Evolutionary conservation across 225 moss, liverwort and hornwort genomes (phyloP).

Genomic region (Physcomitrium patens): DNA sequence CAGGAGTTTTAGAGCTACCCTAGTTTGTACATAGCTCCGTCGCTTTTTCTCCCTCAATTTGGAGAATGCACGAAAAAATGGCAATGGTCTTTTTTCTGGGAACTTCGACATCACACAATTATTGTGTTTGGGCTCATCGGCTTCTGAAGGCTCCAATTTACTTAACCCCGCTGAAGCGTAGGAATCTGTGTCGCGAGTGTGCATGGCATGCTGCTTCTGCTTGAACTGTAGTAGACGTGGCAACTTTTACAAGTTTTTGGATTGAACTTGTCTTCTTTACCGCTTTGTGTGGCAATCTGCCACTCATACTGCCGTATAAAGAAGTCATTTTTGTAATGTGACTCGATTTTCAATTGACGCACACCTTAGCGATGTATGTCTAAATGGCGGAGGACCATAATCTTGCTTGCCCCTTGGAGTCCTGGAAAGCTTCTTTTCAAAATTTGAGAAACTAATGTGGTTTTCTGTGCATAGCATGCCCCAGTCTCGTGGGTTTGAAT

Average conservation of each 20-base stretch:
- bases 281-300: background rate
- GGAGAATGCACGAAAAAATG: slow-evolving; percentile 11
- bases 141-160: background rate
- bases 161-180: background rate
- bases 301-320: background rate
- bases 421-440: no score
- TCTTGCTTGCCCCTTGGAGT: no score
- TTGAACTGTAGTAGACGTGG: background rate
- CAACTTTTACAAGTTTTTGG: slow-evolving; percentile 5
- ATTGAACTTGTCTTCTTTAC: slow-evolving; percentile 2
- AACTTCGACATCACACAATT: slow-evolving; percentile 27
- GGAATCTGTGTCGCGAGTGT: background rate
- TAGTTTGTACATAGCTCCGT: slow-evolving; percentile 45
- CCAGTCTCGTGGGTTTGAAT: no score
- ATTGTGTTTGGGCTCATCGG: slow-evolving; percentile 28
- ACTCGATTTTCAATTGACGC: background rate
- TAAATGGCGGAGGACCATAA: background rate
- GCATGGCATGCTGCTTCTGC: background rate
- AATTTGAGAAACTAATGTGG: no score
- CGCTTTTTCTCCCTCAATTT: slow-evolving; percentile 1
- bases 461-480: no score
- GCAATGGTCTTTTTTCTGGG: slow-evolving; percentile 13
- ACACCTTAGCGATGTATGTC: background rate
- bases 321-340: slow-evolving; percentile 27
- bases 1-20: slow-evolving; percentile 56